Percentiles rank a stretch among this genome's conserved stretches.
These are phyloP conservation scores for Hyaloperonospora brassicae DNA, from an alignment of 352 stramenopile species.

Conservation along the genomic window DNA sequence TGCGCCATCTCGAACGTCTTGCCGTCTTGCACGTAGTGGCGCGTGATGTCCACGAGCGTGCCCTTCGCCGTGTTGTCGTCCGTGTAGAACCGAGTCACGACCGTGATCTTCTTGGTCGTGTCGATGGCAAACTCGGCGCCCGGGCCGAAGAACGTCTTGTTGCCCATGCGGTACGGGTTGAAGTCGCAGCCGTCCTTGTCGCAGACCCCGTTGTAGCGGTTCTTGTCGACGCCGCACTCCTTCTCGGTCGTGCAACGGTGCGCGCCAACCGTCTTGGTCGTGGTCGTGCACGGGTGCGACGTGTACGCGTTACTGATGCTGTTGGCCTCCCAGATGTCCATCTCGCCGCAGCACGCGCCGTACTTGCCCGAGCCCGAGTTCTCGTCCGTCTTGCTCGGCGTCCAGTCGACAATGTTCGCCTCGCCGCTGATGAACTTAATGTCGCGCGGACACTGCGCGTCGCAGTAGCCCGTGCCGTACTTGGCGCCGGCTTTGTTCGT, in stretches of 20 bases:
- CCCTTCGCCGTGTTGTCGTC: slow-evolving; percentile 16
- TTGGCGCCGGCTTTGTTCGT: slow-evolving; percentile 19
- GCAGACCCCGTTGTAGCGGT: slow-evolving; percentile 16
- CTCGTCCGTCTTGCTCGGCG: slow-evolving; percentile 14
- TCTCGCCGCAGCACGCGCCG: slow-evolving; percentile 49
- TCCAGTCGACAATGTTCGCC: slow-evolving; percentile 50
- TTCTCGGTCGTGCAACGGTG: slow-evolving; percentile 16
- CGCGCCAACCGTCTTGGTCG: slow-evolving; percentile 11
- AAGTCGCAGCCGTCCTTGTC: slow-evolving; percentile 26
- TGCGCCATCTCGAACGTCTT: slow-evolving; percentile 15
- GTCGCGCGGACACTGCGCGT: slow-evolving; percentile 47
- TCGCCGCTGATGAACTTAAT: slow-evolving; percentile 61
- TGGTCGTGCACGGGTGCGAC: slow-evolving; percentile 31
- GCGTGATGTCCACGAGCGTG: slow-evolving; percentile 12
- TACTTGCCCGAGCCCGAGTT: slow-evolving; percentile 36
- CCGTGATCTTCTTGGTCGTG: slow-evolving; percentile 19
- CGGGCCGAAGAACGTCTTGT: slow-evolving; percentile 22
- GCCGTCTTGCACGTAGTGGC: slow-evolving; percentile 18
- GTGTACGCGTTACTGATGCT: slow-evolving; percentile 36
- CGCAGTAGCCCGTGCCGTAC: slow-evolving; percentile 30
- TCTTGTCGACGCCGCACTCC: slow-evolving; percentile 17
- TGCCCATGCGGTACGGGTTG: slow-evolving; percentile 27
- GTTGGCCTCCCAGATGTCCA: slow-evolving; percentile 56
- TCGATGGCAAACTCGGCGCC: slow-evolving; percentile 17
- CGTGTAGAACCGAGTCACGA: slow-evolving; percentile 26